Evolutionary conservation across 352 stramenopile species (phyloP).

Genomic region (Phytophthora uliginosa): DNA sequence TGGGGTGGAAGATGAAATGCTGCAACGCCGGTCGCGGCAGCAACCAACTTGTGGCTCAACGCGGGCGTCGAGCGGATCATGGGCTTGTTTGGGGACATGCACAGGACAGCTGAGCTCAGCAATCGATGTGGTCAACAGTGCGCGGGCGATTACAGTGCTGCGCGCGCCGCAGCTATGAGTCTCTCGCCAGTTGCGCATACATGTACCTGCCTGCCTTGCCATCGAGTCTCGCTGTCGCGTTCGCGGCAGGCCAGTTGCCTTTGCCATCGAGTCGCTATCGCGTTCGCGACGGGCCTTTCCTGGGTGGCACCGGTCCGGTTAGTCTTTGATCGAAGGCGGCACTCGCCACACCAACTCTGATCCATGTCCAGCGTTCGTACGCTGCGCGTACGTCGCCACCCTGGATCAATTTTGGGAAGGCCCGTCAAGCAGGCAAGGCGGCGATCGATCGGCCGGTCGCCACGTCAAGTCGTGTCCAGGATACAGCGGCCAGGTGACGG

Average conservation of each 20-base stretch:
- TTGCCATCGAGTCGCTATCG: conserved; percentile 5
- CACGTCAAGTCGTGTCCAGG: conserved; percentile 38
- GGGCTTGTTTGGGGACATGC: conserved; percentile 17
- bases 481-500: conserved; percentile 22
- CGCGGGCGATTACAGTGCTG: conserved; percentile 11
- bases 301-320: conserved; percentile 1
- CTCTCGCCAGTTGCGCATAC: conserved; percentile 25
- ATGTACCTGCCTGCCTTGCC: conserved; percentile 5
- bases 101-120: conserved; percentile 25
- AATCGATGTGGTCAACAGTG: conserved; percentile 21
- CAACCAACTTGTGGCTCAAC: conserved; percentile 29
- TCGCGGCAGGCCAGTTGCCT: conserved; percentile 6
- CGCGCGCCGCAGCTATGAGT: background rate
- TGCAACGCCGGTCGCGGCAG: conserved; percentile 32
- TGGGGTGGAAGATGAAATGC: conserved; percentile 42
- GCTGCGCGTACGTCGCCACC: background rate
- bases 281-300: conserved; percentile 13
- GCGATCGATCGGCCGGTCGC: conserved; percentile 16
- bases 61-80: background rate
- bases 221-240: conserved; percentile 15
- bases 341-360: conserved; percentile 14
- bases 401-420: conserved; percentile 4
- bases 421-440: conserved; percentile 21
- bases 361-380: background rate
- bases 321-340: conserved; percentile 23